Base-by-base conservation (phyloP, 2,329 filamentous ascomycete species). In the Talaromyces sp. region DNA sequence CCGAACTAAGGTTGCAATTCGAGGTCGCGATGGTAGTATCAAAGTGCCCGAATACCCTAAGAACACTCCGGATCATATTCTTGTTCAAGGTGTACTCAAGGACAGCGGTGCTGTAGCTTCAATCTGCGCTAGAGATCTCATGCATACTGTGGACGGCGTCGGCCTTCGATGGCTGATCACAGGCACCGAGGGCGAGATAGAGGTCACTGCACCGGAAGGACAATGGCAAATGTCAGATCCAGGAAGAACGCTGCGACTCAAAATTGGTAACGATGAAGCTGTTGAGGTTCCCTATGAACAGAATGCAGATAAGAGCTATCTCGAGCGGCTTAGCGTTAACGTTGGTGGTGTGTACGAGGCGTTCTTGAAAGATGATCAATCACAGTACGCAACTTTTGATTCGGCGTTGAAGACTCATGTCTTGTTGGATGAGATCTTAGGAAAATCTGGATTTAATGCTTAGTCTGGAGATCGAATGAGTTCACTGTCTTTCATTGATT, bases 101-200 rank as follows among this genome's bases (percentile, higher is more conserved):
- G 21, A 62, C 18, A 55, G 60, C 23, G 60, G 60, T 14, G 60
- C 52, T 7, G 42, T 62, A n/a, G 54, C 60, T 58, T 62, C 60
- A 6, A 44, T 62, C 14, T 50, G 52, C 33, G 40, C 33, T 21
- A 44, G 60, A 35, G 33, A 35, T 12, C 39, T 57, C 8, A 44
- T 21, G 23, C 46, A 40, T 16, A 28, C 60, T n/a, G 54, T 52
- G n/a, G 60, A 62, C 28, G 39, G 54, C 23, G 33, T 48, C 31
- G 60, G 52, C 5, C 33, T 62, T 25, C 40, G 21, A 16, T 62
- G 60, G 60, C n/a, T 62, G 16, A 62, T 62, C 21, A 39, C 50
- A 28, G 60, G 60, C 35, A 62, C 60, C 28, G 52, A 62, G 16
- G 60, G 54, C 7, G 60, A 62, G 31, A 58, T 62, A 28, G 39